Conservation (phyloP, 805 yeast species). For the Starmerella powellii region DNA sequence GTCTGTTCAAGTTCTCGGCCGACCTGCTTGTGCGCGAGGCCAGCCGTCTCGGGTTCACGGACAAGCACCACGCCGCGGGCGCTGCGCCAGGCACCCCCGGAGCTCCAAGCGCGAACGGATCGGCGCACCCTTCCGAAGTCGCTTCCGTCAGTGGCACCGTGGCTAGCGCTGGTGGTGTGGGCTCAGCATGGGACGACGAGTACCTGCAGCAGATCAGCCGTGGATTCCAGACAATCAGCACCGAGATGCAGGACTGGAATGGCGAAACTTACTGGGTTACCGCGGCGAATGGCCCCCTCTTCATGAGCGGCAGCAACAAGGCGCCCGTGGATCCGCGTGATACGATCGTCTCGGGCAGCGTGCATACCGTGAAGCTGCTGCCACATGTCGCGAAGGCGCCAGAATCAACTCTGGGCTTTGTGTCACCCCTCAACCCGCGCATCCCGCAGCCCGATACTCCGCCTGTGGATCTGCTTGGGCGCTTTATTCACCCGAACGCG, state of each 20-base stretch:
- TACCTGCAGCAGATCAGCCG: conserved; percentile 17
- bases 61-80: conserved; percentile 10
- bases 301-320: conserved; percentile 57
- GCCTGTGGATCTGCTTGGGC: conserved; percentile 40
- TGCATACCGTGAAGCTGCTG: conserved; percentile 52
- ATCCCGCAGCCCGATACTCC: conserved; percentile 40
- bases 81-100: too few relatives aligned
- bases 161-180: neutral
- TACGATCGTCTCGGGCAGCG: conserved; percentile 53
- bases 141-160: neutral
- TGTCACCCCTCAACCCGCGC: conserved; percentile 36
- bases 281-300: conserved; percentile 62
- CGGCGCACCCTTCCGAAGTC: neutral
- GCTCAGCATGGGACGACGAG: conserved; percentile 18
- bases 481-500: conserved; percentile 29
- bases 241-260: conserved; percentile 69
- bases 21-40: conserved; percentile 30
- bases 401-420: conserved; percentile 30
- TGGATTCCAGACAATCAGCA: conserved; percentile 31
- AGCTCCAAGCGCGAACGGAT: too few relatives aligned
- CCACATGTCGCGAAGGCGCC: conserved; percentile 38
- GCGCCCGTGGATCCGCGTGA: conserved; percentile 68
- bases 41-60: conserved; percentile 23
- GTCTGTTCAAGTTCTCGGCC: conserved; percentile 26
- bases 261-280: conserved; percentile 62